Base-by-base conservation (phyloP, 768 basidiomycete genomes). In the Butyriboletus loyo region DNA sequence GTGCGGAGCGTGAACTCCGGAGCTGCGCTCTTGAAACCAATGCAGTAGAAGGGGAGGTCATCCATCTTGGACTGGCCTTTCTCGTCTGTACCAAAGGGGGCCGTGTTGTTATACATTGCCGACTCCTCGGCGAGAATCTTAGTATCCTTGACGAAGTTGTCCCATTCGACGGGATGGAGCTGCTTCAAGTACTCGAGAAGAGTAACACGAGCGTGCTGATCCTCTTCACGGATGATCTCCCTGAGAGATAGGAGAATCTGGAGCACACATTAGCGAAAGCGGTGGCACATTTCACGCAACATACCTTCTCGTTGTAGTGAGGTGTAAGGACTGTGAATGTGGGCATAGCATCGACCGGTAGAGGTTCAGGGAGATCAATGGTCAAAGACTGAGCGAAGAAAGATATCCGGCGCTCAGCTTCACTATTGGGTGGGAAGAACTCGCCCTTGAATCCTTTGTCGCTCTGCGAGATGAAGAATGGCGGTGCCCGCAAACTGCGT, bases 311-410 rank as follows among this genome's bases (percentile, higher is more conserved):
- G 54, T 89, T 97, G 70, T 99, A 99, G 72, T 99, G 97, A 14
- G 97, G 97, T 0, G 94, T 97, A 49, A 99, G 76, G 22, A 99
- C 95, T 40, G 97, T 98, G 78, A 99, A 99, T 0, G 96, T 98
- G 2, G 97, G 97, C 97, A 99, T 98, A n/a, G 94, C 91, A 69
- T 98, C 95, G 38, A 99, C 92, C 14, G 95, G 93, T 31, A 98
- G 73, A 8, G 97, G 89, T 60, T 92, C 87, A 19, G 96, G 97
- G 46, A 98, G 84, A 43, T 86, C 79, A n/a, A 94, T 97, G 7
- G 97, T 98, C 61, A 99, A 78, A 5, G 92, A 96, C 72, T 98
- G 96, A 25, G 97, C 93, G 68, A 98, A 98, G 84, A 98, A 99
- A 19, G 95, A 98, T 62, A 99, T 98, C 46, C 97, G 83, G 45